Percentiles rank a stretch among this genome's conserved stretches.
These are phyloP conservation scores for Zygotorulaspora chibaensis DNA, from an alignment of 805 yeast genomes.

Conservation along the genomic window DNA sequence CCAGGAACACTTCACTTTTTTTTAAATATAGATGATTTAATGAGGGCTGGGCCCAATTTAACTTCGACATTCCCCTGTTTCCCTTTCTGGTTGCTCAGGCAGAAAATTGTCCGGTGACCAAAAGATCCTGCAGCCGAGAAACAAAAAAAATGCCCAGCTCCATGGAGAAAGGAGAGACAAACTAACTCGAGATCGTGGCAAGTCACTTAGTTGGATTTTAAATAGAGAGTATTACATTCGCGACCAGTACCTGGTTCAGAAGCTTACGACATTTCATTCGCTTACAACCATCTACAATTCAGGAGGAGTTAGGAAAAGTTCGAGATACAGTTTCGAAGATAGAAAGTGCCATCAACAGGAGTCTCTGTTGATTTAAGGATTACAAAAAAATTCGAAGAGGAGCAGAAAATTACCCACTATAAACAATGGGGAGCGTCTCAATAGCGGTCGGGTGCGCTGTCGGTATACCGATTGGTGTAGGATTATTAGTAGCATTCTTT, in stretches of 20 bases:
- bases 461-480: conserved; percentile 46
- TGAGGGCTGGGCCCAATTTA: neutral
- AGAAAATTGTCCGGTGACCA: neutral
- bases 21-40: neutral
- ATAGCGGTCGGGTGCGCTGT: conserved; percentile 51
- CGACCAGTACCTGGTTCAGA: neutral
- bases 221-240: neutral
- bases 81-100: neutral
- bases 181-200: neutral
- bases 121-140: neutral
- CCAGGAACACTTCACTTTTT: neutral
- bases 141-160: neutral
- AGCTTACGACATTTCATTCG: neutral
- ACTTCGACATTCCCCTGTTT: neutral
- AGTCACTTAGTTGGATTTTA: neutral
- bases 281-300: neutral
- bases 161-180: neutral
- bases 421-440: conserved; percentile 18
- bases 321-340: too few relatives aligned
- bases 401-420: neutral
- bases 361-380: neutral
- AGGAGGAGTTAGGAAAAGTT: too few relatives aligned
- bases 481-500: conserved; percentile 33
- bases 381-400: neutral
- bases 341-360: too few relatives aligned